A percentile compares a stretch with the other conserved stretches of the same genome.
Evolutionary conservation across 768 basidiomycete species (phyloP).

Genomic region (Tephrocybe rancida): DNA sequence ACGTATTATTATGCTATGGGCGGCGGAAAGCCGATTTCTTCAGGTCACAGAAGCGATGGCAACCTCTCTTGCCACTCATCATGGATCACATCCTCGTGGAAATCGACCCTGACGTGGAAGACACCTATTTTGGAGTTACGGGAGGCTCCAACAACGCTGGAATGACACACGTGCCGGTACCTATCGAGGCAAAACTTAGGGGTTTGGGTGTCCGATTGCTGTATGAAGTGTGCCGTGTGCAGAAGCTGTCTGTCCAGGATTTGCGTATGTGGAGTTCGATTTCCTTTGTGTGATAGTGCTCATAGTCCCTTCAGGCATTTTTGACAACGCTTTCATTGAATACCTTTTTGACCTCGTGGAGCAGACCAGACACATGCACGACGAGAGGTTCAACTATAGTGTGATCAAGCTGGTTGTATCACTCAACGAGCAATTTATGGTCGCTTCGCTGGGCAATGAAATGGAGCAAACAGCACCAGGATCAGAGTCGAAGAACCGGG

Average conservation of each 20-base stretch:
- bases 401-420: conserved; percentile 95
- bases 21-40: conserved; percentile 69
- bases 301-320: conserved; percentile 54
- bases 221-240: conserved; percentile 93
- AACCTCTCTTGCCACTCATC: conserved; percentile 74
- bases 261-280: conserved; percentile 55
- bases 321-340: conserved; percentile 84
- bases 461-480: conserved; percentile 17
- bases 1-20: conserved; percentile 76
- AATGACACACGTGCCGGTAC: conserved; percentile 50
- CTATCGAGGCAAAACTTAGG: conserved; percentile 85
- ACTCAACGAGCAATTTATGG: conserved; percentile 99
- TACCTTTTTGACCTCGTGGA: conserved; percentile 93
- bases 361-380: conserved; percentile 82
- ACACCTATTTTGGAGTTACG: conserved; percentile 50
- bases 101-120: conserved; percentile 75
- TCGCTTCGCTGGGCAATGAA: conserved; percentile 59
- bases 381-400: conserved; percentile 94
- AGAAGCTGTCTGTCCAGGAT: conserved; percentile 77
- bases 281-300: not conserved
- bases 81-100: conserved; percentile 87
- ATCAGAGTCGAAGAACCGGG: conserved; percentile 65
- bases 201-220: conserved; percentile 72
- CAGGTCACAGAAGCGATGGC: conserved; percentile 83
- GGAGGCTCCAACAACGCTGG: conserved; percentile 36